Evolutionary conservation across 768 basidiomycete genomes (phyloP).

Genomic region (Boletales sp.): DNA sequence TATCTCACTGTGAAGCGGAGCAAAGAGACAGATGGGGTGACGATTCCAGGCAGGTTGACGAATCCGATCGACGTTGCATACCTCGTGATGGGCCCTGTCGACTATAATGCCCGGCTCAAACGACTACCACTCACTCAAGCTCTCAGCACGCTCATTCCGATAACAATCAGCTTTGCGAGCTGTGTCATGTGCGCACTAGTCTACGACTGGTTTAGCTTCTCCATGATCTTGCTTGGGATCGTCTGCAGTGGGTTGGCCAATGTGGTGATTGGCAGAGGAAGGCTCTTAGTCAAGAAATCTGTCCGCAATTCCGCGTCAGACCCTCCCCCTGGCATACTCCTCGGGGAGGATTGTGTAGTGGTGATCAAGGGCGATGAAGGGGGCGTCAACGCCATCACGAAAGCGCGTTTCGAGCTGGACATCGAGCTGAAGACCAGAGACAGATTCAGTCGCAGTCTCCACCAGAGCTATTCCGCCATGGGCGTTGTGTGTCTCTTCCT

Average conservation of each 20-base stretch:
- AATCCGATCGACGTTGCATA: constrained; percentile 16
- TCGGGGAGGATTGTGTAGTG: constrained; percentile 14
- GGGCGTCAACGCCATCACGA: constrained; percentile 25
- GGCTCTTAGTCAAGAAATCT: constrained; percentile 15
- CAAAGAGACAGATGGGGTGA: constrained; percentile 3
- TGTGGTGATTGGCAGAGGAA: constrained; percentile 23
- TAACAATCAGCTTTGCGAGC: constrained; percentile 13
- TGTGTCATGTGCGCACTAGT: constrained; percentile 22
- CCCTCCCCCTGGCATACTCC: constrained; percentile 23
- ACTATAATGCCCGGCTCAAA: constrained; percentile 5
- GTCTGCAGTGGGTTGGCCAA: constrained; percentile 27
- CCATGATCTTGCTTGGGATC: constrained; percentile 30
- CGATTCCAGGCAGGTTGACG: constrained; percentile 19
- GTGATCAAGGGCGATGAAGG: constrained; percentile 25
- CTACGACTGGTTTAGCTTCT: constrained; percentile 30
- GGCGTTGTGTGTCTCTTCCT: constrained; percentile 23
- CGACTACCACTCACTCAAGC: constrained; percentile 1
- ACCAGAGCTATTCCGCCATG: constrained; percentile 2
- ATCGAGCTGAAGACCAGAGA: not conserved
- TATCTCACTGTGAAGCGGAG: constrained; percentile 17
- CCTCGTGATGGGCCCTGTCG: constrained; percentile 9
- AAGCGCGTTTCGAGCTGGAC: constrained; percentile 22
- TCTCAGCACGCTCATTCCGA: constrained; percentile 19
- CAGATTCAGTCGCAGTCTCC: not conserved
- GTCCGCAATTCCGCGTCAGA: constrained; percentile 12